Conservation (phyloP, 192 early-diverging fungal genomes). For the Coemansia furcata region DNA sequence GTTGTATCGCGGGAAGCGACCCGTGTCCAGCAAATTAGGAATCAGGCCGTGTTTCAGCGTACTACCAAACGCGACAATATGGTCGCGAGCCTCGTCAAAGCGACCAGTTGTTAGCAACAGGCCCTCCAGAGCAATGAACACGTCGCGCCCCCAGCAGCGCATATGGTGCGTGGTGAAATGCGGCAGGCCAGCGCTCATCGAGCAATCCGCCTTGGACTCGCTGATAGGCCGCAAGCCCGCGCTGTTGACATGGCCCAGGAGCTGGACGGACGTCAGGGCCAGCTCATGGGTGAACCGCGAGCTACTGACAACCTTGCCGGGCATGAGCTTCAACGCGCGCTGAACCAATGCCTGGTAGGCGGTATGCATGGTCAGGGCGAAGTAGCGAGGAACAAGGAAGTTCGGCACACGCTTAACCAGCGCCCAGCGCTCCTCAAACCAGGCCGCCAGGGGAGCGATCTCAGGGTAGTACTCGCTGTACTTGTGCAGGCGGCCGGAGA, state of each 20-base stretch:
- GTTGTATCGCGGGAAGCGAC: conserved; percentile 86
- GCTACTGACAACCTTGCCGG: conserved; percentile 56
- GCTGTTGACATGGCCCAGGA: conserved; percentile 80
- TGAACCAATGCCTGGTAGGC: conserved; percentile 71
- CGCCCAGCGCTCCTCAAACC: conserved; percentile 72
- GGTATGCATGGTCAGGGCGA: conserved; percentile 75
- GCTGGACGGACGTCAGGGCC: conserved; percentile 79
- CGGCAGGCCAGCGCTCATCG: conserved; percentile 91
- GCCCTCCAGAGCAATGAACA: conserved; percentile 89
- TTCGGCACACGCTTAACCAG: conserved; percentile 73
- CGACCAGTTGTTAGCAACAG: conserved; percentile 81
- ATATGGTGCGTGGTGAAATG: conserved; percentile 92
- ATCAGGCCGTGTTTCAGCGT: conserved; percentile 93
- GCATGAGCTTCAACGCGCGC: conserved; percentile 64
- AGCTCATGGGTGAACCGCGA: conserved; percentile 68
- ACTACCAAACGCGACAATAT: conserved; percentile 89
- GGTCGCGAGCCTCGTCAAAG: conserved; percentile 75
- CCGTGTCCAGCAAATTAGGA: conserved; percentile 92
- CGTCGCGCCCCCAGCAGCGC: conserved; percentile 98
- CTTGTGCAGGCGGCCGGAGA: conserved; percentile 62
- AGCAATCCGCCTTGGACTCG: conserved; percentile 42
- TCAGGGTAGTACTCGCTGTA: conserved; percentile 26
- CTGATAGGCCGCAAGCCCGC: conserved; percentile 70
- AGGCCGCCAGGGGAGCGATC: conserved; percentile 57
- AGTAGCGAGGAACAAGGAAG: conserved; percentile 92